Evolutionary conservation across 352 stramenopile genomes (phyloP), one percentile per base, ranked within the genome.

Genomic region (Phytophthora aleatoria): DNA sequence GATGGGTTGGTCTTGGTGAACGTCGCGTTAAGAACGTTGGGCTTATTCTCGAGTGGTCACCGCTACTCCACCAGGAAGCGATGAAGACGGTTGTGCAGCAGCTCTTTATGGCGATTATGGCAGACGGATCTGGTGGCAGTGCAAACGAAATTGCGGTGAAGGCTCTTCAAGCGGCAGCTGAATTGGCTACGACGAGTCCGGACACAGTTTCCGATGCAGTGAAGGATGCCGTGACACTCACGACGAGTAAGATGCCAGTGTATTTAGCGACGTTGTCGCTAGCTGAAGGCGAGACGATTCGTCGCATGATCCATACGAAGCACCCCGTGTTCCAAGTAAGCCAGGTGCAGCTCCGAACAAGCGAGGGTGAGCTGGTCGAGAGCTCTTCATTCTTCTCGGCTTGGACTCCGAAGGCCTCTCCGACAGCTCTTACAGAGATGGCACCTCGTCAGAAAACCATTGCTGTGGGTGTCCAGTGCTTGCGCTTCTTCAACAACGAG

Each of bases 401-500:
- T 12, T 93, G 84, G 84, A 30, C 41, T 11, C 50, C 64, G 5
- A 69, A 61, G 31, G 35, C 57, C 20, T 4, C 49, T 6, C 8
- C 48, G 6, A 42, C 33, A 31, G 30, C 20, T 31, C 20, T 56
- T n/a, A 43, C n/a, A 3, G 49, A 63, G 1, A 68, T 69, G 65
- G 54, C 61, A 3, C 26, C 47, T 48, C 65, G 64, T 42, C 57
- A 85, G 26, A 64, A 57, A 11, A 68, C 69, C 27, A 66, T 92
- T 27, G 61, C 77, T 5, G 77, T 85, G 7, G 83, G 74, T 4
- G 68, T 93, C 0, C 81, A 96, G 55, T 99, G 96, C 67, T 96
- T 97, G 61, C 91, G 97, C 7, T 99, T 99, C 75, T 98, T 99
- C 74, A 99, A 99, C 79, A 98, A 96, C 74, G 93, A 98, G 61